phyloP scores from a whole-genome alignment of 1,139 yeast genomes.

The Candida buenavistaensis region DNA sequence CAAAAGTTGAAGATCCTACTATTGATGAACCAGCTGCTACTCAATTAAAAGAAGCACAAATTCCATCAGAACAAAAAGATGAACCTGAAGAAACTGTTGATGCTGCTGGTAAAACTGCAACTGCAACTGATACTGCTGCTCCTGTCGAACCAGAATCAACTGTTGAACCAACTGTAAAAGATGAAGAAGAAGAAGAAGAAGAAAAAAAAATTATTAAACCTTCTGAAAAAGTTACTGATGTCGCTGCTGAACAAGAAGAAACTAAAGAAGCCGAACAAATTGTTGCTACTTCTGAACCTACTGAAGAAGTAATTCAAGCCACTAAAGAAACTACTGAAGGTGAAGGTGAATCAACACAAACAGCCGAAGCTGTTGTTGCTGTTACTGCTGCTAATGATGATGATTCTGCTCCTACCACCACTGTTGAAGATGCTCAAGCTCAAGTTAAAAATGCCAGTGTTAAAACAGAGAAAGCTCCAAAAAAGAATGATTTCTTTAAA shows the following conservation, averaged over 20 bases:
- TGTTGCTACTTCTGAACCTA: not conserved
- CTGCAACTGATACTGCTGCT: conserved; percentile 14
- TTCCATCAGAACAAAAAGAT: conserved; percentile 11
- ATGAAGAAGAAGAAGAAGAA: conserved; percentile 11
- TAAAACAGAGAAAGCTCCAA: conserved; percentile 26
- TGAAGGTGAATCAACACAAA: conserved; percentile 11
- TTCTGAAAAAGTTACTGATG: too few relatives aligned
- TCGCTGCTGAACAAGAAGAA: conserved; percentile 14
- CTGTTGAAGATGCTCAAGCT: conserved; percentile 12
- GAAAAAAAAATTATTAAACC: too few relatives aligned
- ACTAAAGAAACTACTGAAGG: conserved; percentile 14
- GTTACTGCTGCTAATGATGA: conserved; percentile 11
- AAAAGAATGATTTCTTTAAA: conserved; percentile 54
- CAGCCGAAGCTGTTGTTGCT: conserved; percentile 16
- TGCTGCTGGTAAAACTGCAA: conserved; percentile 9
- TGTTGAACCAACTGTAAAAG: conserved; percentile 18
- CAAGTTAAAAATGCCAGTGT: conserved; percentile 5
- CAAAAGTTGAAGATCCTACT: conserved; percentile 13
- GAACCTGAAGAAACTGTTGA: too few relatives aligned
- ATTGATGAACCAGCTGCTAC: conserved; percentile 10
- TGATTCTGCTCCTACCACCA: conserved; percentile 13
- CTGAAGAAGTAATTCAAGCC: conserved; percentile 16
- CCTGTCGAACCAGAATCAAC: conserved; percentile 13
- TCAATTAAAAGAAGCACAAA: too few relatives aligned
- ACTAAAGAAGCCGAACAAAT: too few relatives aligned